A percentile compares a stretch with the other conserved stretches of the same genome.
Conservation (phyloP, 106 monocot genomes). For the Xerophyta viscosa region DNA sequence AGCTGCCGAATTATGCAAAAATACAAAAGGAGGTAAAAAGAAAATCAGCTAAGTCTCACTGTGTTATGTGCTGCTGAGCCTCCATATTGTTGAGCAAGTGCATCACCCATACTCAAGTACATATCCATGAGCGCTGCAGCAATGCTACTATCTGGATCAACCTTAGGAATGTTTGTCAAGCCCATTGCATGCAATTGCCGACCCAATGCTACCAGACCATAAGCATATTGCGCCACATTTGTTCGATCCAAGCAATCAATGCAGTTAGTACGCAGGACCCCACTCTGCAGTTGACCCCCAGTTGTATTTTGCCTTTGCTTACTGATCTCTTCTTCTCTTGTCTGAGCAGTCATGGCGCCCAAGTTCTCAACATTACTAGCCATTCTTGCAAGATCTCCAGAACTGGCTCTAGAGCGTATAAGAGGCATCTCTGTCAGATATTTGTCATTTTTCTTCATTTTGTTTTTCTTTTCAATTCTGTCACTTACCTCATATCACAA, state of each 20-base stretch:
- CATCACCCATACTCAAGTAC: conserved; percentile 98
- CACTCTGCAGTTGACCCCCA: conserved; percentile 64
- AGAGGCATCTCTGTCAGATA: conserved; percentile 36
- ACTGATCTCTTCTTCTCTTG: conserved; percentile 22
- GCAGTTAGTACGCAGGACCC: conserved; percentile 95
- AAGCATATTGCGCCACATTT: conserved; percentile 99
- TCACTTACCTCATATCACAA: no score
- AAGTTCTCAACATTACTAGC: conserved; percentile 29
- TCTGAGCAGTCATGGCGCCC: conserved; percentile 8
- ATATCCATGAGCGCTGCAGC: conserved; percentile 90
- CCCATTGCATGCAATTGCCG: conserved; percentile 93
- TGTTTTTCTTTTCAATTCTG: no score
- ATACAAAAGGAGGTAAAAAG: no score
- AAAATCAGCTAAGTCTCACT: no score
- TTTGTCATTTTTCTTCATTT: no score
- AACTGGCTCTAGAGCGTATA: conserved; percentile 45
- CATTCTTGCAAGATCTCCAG: conserved; percentile 63
- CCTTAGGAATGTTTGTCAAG: conserved; percentile 62
- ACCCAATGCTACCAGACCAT: conserved; percentile 91
- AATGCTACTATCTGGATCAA: conserved; percentile 84
- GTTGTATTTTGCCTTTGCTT: conserved; percentile 8
- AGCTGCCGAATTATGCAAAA: no score
- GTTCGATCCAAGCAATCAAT: conserved; percentile 98
- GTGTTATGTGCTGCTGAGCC: conserved; percentile 97
- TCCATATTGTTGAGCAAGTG: conserved; percentile 95